Conservation (phyloP, 2,329 filamentous ascomycete species). For the Botryotinia calthae region DNA sequence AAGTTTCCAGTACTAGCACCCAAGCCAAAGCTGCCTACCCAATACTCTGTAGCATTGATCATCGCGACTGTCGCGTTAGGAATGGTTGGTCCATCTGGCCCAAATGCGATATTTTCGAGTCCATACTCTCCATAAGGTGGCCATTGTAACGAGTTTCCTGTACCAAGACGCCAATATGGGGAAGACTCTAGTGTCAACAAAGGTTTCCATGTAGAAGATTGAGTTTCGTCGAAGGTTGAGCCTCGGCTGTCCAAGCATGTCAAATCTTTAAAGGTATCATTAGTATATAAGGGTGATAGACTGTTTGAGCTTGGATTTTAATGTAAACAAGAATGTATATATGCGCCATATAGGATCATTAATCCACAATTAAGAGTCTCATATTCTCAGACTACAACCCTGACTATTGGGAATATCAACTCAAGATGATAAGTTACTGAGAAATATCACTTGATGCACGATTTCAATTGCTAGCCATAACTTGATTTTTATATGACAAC, state of each 20-base stretch:
- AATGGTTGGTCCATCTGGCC: constrained; percentile 39
- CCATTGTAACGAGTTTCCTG: background rate
- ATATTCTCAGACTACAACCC: background rate
- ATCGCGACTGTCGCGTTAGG: constrained; percentile 42
- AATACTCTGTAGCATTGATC: constrained; percentile 56
- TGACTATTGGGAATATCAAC: background rate
- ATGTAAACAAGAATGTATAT: background rate
- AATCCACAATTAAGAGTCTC: background rate
- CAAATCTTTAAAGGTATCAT: constrained; percentile 41
- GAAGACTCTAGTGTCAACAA: constrained; percentile 48
- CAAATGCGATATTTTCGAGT: constrained; percentile 43
- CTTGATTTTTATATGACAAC: background rate
- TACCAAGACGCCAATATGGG: constrained; percentile 40
- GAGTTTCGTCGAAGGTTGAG: constrained; percentile 52
- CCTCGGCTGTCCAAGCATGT: constrained; percentile 58
- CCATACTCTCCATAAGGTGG: constrained; percentile 57
- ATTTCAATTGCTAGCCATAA: background rate
- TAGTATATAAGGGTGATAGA: background rate
- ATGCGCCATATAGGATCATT: background rate
- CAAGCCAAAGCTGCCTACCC: constrained; percentile 55
- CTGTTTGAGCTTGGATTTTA: background rate
- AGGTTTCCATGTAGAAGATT: constrained; percentile 54
- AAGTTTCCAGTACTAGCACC: constrained; percentile 56
- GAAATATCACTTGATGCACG: too few species aligned
- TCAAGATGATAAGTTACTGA: background rate